Evolutionary conservation across 1,139 yeast genomes (phyloP).

Genomic region (Yamadazyma triangularis): DNA sequence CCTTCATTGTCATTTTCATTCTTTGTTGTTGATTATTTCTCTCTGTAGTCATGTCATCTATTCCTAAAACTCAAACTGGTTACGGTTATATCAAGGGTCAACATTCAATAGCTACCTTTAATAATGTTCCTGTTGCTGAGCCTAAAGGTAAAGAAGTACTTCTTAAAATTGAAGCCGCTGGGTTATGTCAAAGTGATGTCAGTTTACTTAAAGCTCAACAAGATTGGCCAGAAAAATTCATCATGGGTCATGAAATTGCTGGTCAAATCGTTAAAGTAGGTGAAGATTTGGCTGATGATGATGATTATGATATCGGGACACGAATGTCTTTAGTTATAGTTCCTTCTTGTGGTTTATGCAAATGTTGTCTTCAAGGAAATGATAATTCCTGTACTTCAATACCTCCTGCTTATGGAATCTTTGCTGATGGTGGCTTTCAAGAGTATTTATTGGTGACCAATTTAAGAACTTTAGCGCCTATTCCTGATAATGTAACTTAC

Average conservation of each 20-base stretch:
- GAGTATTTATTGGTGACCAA: constrained; percentile 38
- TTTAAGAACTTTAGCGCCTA: constrained; percentile 33
- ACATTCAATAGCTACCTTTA: constrained; percentile 18
- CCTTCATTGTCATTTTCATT: too few relatives aligned
- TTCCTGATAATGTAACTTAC: constrained; percentile 43
- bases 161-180: constrained; percentile 48
- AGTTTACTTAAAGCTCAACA: constrained; percentile 35
- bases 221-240: constrained; percentile 25
- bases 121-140: constrained; percentile 29
- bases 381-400: constrained; percentile 33
- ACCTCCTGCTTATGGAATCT: constrained; percentile 35
- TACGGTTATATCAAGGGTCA: constrained; percentile 22
- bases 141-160: constrained; percentile 37
- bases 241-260: constrained; percentile 58
- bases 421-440: constrained; percentile 48
- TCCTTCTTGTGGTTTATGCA: constrained; percentile 43
- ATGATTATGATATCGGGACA: constrained; percentile 26
- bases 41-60: too few relatives aligned
- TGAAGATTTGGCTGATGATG: constrained; percentile 19
- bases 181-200: constrained; percentile 49
- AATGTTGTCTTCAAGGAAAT: constrained; percentile 36
- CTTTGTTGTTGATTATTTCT: too few relatives aligned
- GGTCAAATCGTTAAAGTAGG: constrained; percentile 46
- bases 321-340: constrained; percentile 35
- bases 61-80: constrained; percentile 19